These are phyloP conservation scores for Akanthomyces muscarius DNA, from an alignment of 2,329 filamentous ascomycete genomes.

Conservation along the genomic window DNA sequence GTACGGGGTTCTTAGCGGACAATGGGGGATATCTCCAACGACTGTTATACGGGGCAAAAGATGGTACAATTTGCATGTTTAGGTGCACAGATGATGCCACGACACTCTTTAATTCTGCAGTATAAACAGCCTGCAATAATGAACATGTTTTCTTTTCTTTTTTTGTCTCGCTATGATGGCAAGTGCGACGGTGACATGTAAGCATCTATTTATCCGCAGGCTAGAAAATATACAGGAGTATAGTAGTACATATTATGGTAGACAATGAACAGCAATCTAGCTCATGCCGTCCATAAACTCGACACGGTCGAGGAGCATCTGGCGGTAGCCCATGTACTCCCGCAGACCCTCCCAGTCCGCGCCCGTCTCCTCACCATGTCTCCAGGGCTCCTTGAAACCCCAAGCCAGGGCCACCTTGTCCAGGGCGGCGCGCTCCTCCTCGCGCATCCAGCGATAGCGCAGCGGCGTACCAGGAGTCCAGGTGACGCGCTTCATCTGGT, in stretches of 20 bases:
- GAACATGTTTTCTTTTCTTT: too few species aligned
- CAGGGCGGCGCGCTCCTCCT: slow-evolving; percentile 83
- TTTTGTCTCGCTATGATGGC: too few species aligned
- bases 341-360: slow-evolving; percentile 82
- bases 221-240: slow-evolving; percentile 12
- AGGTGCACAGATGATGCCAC: not conserved
- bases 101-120: not conserved
- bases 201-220: not conserved
- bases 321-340: slow-evolving; percentile 76
- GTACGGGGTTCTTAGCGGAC: not conserved
- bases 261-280: slow-evolving; percentile 21
- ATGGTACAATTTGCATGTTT: not conserved
- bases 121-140: not conserved
- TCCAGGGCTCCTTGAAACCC: slow-evolving; percentile 80
- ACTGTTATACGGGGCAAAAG: not conserved
- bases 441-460: slow-evolving; percentile 76
- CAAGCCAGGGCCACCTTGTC: slow-evolving; percentile 84
- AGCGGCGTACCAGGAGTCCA: slow-evolving; percentile 83
- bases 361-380: slow-evolving; percentile 85
- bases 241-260: slow-evolving; percentile 9
- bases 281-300: slow-evolving; percentile 90
- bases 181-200: not conserved
- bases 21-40: not conserved
- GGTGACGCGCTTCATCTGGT: slow-evolving; percentile 90
- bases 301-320: slow-evolving; percentile 86